Percentiles rank a stretch among this genome's conserved stretches.
These are phyloP conservation scores for Globisporangium emineosum DNA, from an alignment of 352 stramenopile genomes.

Conservation along the genomic window DNA sequence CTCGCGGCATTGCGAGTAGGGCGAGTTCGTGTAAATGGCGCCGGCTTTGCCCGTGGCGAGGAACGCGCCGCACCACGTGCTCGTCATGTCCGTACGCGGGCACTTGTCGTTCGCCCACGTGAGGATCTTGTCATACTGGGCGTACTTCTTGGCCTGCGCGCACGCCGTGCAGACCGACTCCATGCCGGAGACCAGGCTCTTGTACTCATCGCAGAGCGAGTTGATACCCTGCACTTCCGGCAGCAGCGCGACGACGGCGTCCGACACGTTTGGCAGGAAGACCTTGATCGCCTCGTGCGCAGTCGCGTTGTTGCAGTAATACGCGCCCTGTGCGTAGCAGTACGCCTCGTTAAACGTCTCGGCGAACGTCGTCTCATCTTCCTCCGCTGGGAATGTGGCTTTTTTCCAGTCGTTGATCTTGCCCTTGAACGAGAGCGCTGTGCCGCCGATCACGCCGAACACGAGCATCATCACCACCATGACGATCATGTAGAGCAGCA, in stretches of 20 bases:
- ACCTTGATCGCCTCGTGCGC: slow-evolving; percentile 47
- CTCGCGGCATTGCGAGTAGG: slow-evolving; percentile 68
- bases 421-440: slow-evolving; percentile 67
- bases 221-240: slow-evolving; percentile 60
- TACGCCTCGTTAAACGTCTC: slow-evolving; percentile 80
- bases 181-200: slow-evolving; percentile 31
- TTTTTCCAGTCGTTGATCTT: slow-evolving; percentile 66
- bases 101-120: slow-evolving; percentile 81
- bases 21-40: slow-evolving; percentile 57
- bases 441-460: slow-evolving; percentile 67
- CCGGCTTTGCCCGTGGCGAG: slow-evolving; percentile 36
- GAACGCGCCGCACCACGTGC: slow-evolving; percentile 64
- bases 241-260: slow-evolving; percentile 36
- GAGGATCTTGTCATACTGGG: slow-evolving; percentile 70
- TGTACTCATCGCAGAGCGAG: slow-evolving; percentile 50
- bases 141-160: slow-evolving; percentile 42
- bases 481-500: slow-evolving; percentile 68
- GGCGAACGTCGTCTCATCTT: slow-evolving; percentile 56
- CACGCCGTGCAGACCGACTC: slow-evolving; percentile 52
- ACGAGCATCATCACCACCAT: slow-evolving; percentile 71
- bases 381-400: slow-evolving; percentile 44
- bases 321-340: slow-evolving; percentile 81
- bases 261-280: slow-evolving; percentile 55
- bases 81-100: slow-evolving; percentile 43
- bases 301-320: slow-evolving; percentile 82